Base-by-base conservation (phyloP, 345 rosid species). In the Combretum micranthum region DNA sequence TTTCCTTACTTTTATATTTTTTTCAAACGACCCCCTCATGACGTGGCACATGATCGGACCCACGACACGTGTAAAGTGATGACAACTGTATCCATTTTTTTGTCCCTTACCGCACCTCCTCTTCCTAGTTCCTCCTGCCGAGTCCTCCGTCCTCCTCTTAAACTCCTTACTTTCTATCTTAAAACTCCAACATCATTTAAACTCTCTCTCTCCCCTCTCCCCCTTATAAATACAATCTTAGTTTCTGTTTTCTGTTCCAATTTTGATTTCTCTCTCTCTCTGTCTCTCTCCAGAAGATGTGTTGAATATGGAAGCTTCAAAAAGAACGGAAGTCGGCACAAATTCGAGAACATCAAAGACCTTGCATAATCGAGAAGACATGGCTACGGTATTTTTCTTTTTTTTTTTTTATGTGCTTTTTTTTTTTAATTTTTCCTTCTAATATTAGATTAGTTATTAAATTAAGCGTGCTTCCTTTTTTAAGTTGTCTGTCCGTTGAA, bases 61-160 rank as follows among this genome's bases (percentile, higher is more conserved):
- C 51, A 25, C 23, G 72, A 80, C 85, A 84, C 94, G 87, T 86
- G 91, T 77, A 77, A 83, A 49, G 88, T 49, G 72, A 61, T 64
- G 78, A 74, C 87, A 83, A 72, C 79, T 81, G 85, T 75, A 62
- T 12, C 74, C 74, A 57, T 59, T 60, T 65, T 72, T 61, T 53
- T 43, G 39, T 50, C 42, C 42, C 19, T 12, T 22, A 13, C 43
- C n/a, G 16, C 23, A 14, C 20, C 18, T 19, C 55, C 15, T 13
- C 17, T 22, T 4, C 20, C 7, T 32, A n/a, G 3, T 51, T 2
- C 17, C 47, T 4, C 20, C 44, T 2, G 16, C n/a, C 13, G 15
- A 16, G 13, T 9, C 21, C 22, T 11, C n/a, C 20, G 16, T 44
- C 15, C 3, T 21, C 20, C 47, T 47, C 15, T 18, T 25, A 17